Conservation (phyloP, 1,139 yeast species). For the Scheffersomyces segobiensis region DNA sequence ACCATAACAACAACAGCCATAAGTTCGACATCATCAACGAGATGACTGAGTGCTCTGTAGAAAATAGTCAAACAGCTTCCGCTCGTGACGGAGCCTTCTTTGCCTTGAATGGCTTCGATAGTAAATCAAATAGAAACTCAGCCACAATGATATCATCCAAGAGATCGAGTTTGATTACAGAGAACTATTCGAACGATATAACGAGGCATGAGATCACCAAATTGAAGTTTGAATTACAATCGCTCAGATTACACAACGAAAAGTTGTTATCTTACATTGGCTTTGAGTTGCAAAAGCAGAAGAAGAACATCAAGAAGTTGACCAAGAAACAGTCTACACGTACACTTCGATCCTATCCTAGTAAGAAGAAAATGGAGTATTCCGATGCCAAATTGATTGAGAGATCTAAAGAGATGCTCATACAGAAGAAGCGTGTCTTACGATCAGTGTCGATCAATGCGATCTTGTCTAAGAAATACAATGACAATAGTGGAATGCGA, state of each 20-base stretch:
- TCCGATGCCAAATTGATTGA: constrained; percentile 57
- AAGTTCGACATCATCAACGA: constrained; percentile 13
- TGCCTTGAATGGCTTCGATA: constrained; percentile 23
- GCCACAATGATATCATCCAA: constrained; percentile 30
- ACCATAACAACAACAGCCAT: constrained; percentile 7
- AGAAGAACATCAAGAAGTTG: constrained; percentile 42
- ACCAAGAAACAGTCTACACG: constrained; percentile 36
- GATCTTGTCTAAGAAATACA: constrained; percentile 32
- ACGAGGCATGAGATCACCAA: constrained; percentile 53
- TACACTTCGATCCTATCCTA: constrained; percentile 16
- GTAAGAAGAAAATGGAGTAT: constrained; percentile 39
- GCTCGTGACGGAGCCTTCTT: constrained; percentile 25
- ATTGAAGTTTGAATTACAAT: constrained; percentile 54
- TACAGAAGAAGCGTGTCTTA: constrained; percentile 46
- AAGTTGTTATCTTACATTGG: constrained; percentile 59
- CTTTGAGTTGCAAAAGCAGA: constrained; percentile 53
- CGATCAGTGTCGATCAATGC: constrained; percentile 48
- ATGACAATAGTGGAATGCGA: constrained; percentile 9
- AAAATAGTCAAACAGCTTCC: constrained; percentile 5
- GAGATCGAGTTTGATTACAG: constrained; percentile 39
- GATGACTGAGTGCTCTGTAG: constrained; percentile 3
- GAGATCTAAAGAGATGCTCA: constrained; percentile 40
- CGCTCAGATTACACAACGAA: constrained; percentile 55
- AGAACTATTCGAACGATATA: constrained; percentile 33
- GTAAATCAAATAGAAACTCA: constrained; percentile 23